Percentiles rank a stretch among this genome's conserved stretches.
Conservation (phyloP, 495 filamentous ascomycete genomes). For the Aspergillus saccharolyticus region DNA sequence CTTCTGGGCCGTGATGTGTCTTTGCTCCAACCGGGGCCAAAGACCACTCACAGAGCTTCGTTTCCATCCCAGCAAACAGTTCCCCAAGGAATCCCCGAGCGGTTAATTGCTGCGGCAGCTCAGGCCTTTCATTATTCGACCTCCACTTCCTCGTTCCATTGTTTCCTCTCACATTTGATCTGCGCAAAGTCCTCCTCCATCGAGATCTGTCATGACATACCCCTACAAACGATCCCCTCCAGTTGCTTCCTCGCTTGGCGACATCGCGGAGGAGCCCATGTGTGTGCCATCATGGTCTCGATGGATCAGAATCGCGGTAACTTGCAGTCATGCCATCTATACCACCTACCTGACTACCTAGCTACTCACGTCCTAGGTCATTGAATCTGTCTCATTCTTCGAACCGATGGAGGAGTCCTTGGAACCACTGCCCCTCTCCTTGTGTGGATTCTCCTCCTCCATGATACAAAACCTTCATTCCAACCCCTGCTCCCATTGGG, state of each 20-base stretch:
- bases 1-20: slow-evolving; percentile 10
- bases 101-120: slow-evolving; percentile 7
- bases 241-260: slow-evolving; percentile 1
- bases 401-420: neutral
- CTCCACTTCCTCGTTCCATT: neutral
- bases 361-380: neutral
- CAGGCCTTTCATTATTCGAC: slow-evolving; percentile 4
- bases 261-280: neutral
- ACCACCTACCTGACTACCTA: neutral
- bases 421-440: slow-evolving; percentile 7
- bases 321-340: neutral
- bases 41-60: slow-evolving; percentile 1
- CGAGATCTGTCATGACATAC: slow-evolving; percentile 17
- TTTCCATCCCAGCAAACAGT: slow-evolving; percentile 5
- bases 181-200: slow-evolving; percentile 6
- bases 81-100: slow-evolving; percentile 3
- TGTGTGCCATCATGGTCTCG: neutral
- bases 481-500: slow-evolving; percentile 16
- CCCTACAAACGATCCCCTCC: slow-evolving; percentile 8
- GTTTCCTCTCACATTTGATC: slow-evolving; percentile 8
- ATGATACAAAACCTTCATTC: slow-evolving; percentile 10
- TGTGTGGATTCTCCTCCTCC: slow-evolving; percentile 6
- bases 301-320: neutral
- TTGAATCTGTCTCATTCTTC: neutral
- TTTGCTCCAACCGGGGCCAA: neutral